These are phyloP conservation scores for Verticillium longisporum DNA, from an alignment of 2,329 filamentous ascomycete genomes.

Conservation along the genomic window DNA sequence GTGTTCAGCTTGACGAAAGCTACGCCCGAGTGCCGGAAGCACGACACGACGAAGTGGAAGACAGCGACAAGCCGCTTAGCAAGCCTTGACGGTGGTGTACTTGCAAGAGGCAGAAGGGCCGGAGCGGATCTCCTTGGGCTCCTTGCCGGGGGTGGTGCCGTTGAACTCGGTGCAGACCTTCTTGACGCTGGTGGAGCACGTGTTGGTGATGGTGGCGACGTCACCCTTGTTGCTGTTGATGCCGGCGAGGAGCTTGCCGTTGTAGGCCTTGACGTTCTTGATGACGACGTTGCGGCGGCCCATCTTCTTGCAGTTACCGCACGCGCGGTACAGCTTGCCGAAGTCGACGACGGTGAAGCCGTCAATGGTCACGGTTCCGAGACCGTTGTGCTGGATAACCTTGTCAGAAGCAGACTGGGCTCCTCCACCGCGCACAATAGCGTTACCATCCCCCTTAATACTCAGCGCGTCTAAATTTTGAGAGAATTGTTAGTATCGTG, in stretches of 20 bases:
- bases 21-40: too few species aligned
- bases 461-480: constrained; percentile 4
- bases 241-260: constrained; percentile 12
- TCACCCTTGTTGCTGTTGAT: constrained; percentile 14
- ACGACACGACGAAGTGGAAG: too few species aligned
- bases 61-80: constrained; percentile 4
- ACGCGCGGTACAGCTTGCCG: constrained; percentile 13
- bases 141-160: constrained; percentile 11
- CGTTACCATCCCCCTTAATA: constrained; percentile 5
- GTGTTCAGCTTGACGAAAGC: too few species aligned
- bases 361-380: constrained; percentile 12
- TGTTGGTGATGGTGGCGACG: constrained; percentile 10
- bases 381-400: constrained; percentile 12
- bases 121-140: constrained; percentile 9
- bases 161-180: constrained; percentile 12
- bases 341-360: constrained; percentile 11
- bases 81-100: constrained; percentile 8
- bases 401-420: constrained; percentile 10
- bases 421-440: neutral
- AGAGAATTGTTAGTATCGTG: too few species aligned
- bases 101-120: constrained; percentile 4
- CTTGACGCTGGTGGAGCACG: constrained; percentile 12
- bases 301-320: constrained; percentile 13
- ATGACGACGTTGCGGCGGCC: constrained; percentile 11
- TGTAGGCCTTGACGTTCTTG: constrained; percentile 13